A percentile compares a stretch with the other conserved stretches of the same genome.
Evolutionary conservation across 2,329 filamentous ascomycete species (phyloP).

Genomic region (Trichoderma koningii): DNA sequence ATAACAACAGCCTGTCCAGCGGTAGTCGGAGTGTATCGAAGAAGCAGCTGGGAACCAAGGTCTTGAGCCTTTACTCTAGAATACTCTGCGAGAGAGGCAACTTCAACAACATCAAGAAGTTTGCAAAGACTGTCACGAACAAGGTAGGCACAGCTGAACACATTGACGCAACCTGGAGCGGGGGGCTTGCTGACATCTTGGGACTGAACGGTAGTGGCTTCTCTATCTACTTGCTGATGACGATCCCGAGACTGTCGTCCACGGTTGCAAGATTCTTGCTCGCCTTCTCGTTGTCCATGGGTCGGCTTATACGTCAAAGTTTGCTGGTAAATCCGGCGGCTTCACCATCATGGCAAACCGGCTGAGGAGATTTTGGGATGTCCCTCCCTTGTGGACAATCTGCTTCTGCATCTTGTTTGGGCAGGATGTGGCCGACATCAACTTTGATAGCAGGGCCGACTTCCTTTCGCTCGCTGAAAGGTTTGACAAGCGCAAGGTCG

Average conservation of each 20-base stretch:
- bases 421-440: constrained; percentile 72
- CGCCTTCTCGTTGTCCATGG: constrained; percentile 83
- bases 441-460: constrained; percentile 74
- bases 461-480: constrained; percentile 71
- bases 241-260: constrained; percentile 77
- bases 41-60: constrained; percentile 70
- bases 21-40: constrained; percentile 55
- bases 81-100: constrained; percentile 76
- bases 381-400: constrained; percentile 80
- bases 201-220: constrained; percentile 65
- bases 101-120: constrained; percentile 72
- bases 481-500: constrained; percentile 69
- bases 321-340: constrained; percentile 79
- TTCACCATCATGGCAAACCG: constrained; percentile 83
- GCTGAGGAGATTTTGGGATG: constrained; percentile 85
- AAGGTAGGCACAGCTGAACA: constrained; percentile 58
- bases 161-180: background rate
- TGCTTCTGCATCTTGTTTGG: constrained; percentile 89
- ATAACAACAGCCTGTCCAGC: constrained; percentile 36
- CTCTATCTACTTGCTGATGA: constrained; percentile 87
- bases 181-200: background rate
- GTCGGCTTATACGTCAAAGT: constrained; percentile 78
- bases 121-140: constrained; percentile 91
- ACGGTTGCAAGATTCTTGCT: constrained; percentile 80
- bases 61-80: constrained; percentile 75